These are phyloP conservation scores for Metschnikowia hibisci DNA, from an alignment of 805 yeast species.

Conservation along the genomic window DNA sequence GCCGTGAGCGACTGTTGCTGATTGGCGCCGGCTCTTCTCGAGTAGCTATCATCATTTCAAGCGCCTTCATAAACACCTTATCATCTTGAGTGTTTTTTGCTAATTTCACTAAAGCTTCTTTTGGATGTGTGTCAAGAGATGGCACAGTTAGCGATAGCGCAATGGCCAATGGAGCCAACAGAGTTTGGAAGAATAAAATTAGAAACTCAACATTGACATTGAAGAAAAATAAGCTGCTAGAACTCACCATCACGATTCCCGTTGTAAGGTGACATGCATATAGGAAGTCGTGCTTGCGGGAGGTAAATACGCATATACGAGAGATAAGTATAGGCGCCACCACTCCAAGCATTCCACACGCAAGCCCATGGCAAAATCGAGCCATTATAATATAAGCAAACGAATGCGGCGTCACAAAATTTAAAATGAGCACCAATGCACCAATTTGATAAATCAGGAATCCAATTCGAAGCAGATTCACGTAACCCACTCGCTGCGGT, in stretches of 20 bases:
- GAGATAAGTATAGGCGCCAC: conserved; percentile 12
- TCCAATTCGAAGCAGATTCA: conserved; percentile 5
- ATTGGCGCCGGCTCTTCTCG: neutral
- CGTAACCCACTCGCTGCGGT: conserved; percentile 7
- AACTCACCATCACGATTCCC: neutral
- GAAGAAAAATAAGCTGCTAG: neutral
- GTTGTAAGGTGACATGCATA: conserved; percentile 4
- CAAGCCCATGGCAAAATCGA: conserved; percentile 5
- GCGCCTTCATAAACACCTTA: neutral
- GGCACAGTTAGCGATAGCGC: neutral
- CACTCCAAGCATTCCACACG: conserved; percentile 12
- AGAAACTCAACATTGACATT: neutral
- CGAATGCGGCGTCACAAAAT: conserved; percentile 3
- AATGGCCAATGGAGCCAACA: neutral
- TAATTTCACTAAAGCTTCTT: neutral
- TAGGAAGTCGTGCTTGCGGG: conserved; percentile 1
- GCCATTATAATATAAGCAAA: conserved; percentile 2
- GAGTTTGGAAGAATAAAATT: neutral
- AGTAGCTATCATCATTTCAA: neutral
- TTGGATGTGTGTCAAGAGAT: neutral
- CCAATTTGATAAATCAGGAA: conserved; percentile 5
- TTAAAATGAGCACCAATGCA: neutral
- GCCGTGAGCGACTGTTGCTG: neutral
- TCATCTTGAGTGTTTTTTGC: neutral
- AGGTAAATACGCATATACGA: conserved; percentile 10